phyloP scores from a whole-genome alignment of 305 asterid genomes.

The Ajuga reptans region DNA sequence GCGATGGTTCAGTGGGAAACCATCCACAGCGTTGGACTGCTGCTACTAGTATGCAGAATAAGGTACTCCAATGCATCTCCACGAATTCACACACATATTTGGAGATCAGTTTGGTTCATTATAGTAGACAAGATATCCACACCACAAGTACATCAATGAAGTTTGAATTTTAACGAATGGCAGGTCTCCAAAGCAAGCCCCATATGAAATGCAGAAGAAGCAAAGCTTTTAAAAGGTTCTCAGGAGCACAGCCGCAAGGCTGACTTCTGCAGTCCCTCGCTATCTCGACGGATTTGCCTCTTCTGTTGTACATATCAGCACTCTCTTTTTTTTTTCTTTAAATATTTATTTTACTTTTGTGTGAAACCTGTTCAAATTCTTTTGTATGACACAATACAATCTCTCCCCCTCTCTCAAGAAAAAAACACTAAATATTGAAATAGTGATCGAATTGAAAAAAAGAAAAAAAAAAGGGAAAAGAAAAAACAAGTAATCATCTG shows the following conservation, averaged over 20 bases:
- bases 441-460: no score
- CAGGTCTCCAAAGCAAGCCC: constrained; percentile 93
- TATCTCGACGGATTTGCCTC: constrained; percentile 9
- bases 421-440: no score
- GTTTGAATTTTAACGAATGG: constrained; percentile 14
- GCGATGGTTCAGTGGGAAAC: constrained; percentile 42
- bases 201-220: constrained; percentile 32
- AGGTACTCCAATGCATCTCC: constrained; percentile 35
- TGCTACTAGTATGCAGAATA: constrained; percentile 55
- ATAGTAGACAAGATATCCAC: no score
- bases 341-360: no score
- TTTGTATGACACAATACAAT: no score
- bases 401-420: no score
- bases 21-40: constrained; percentile 60
- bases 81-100: no score
- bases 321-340: no score
- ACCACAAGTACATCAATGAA: no score
- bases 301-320: constrained; percentile 19
- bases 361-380: not conserved
- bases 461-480: no score
- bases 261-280: constrained; percentile 2
- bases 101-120: not conserved
- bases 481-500: no score
- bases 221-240: not conserved
- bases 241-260: constrained; percentile 21